These are phyloP conservation scores for Boeremia lycopersici DNA, from an alignment of 2,329 filamentous ascomycete species.

Conservation along the genomic window DNA sequence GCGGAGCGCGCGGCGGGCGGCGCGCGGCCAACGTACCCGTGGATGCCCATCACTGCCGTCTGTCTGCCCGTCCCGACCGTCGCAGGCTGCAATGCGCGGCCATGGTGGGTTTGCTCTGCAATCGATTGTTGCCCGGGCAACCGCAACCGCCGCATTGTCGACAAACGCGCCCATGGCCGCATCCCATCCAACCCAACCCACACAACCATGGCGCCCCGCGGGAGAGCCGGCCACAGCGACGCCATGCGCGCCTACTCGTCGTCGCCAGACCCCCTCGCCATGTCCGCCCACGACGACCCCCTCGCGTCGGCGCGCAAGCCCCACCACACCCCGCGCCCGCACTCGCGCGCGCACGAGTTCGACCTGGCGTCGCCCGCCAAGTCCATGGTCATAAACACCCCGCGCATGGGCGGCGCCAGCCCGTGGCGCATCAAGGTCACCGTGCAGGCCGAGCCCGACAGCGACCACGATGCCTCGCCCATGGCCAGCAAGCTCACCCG, in stretches of 20 bases:
- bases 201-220: slow-evolving; percentile 32
- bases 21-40: no score
- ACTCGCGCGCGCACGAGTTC: slow-evolving; percentile 27
- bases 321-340: slow-evolving; percentile 27
- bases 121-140: slow-evolving; percentile 44
- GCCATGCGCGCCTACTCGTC: slow-evolving; percentile 38
- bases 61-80: not conserved
- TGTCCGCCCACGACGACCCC: slow-evolving; percentile 37
- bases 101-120: slow-evolving; percentile 24
- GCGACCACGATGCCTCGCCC: slow-evolving; percentile 42
- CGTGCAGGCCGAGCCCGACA: slow-evolving; percentile 54
- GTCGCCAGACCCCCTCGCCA: slow-evolving; percentile 46
- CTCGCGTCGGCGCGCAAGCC: slow-evolving; percentile 26
- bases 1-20: no score
- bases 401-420: slow-evolving; percentile 46
- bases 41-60: slow-evolving; percentile 47
- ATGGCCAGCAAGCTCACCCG: slow-evolving; percentile 34
- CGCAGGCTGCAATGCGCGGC: slow-evolving; percentile 8
- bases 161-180: not conserved
- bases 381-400: slow-evolving; percentile 53
- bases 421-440: slow-evolving; percentile 59
- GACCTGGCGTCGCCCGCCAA: slow-evolving; percentile 50
- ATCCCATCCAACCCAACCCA: not conserved
- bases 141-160: slow-evolving; percentile 10
- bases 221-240: slow-evolving; percentile 20